Evolutionary conservation across 805 yeast genomes (phyloP).

Genomic region (Wickerhamiella azyma): DNA sequence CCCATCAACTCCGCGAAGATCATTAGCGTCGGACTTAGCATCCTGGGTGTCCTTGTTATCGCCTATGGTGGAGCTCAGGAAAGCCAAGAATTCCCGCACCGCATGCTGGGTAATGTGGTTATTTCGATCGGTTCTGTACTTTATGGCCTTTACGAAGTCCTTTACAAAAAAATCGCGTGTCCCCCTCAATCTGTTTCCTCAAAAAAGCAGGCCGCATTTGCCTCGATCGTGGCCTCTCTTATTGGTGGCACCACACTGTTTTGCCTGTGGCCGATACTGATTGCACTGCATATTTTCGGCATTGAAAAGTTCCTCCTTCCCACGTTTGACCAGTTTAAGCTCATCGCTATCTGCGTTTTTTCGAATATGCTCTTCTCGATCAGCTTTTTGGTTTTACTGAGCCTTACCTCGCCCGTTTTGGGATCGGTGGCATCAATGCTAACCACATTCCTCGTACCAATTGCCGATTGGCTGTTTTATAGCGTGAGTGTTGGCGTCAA

Average conservation of each 20-base stretch:
- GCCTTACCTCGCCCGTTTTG: conserved; percentile 73
- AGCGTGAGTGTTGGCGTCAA: conserved; percentile 40
- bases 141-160: conserved; percentile 73
- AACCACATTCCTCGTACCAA: conserved; percentile 67
- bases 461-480: conserved; percentile 58
- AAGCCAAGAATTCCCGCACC: conserved; percentile 35
- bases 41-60: conserved; percentile 62
- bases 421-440: conserved; percentile 54
- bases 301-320: conserved; percentile 48
- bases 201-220: conserved; percentile 64
- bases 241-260: conserved; percentile 47
- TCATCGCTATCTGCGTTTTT: conserved; percentile 39
- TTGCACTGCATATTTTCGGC: conserved; percentile 39
- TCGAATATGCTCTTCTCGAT: conserved; percentile 59
- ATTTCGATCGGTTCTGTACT: conserved; percentile 62
- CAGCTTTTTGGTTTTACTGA: conserved; percentile 61
- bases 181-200: conserved; percentile 56
- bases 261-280: conserved; percentile 36
- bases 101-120: conserved; percentile 55
- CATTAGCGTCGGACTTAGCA: conserved; percentile 54
- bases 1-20: conserved; percentile 48
- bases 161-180: conserved; percentile 63
- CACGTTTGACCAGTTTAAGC: conserved; percentile 29
- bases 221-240: conserved; percentile 58
- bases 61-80: conserved; percentile 37